These are phyloP conservation scores for Trichosanthes cucumerina DNA, from an alignment of 306 rosid genomes.

Conservation along the genomic window DNA sequence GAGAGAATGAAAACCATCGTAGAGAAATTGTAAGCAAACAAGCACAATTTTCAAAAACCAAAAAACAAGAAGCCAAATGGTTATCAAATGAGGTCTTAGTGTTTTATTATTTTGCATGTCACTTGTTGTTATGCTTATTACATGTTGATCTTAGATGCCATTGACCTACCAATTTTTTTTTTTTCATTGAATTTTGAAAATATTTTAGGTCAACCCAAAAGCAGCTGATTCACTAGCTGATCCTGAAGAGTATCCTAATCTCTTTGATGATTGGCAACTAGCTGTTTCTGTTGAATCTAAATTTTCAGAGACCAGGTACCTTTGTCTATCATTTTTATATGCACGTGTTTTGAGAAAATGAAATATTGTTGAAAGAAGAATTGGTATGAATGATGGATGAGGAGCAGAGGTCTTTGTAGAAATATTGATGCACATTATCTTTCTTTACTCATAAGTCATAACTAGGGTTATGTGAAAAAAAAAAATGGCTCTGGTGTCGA, in stretches of 20 bases:
- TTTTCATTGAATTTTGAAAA: slow-evolving; percentile 8
- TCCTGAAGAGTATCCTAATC: slow-evolving; percentile 94
- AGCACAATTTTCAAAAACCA: no score
- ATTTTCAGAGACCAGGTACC: slow-evolving; percentile 51
- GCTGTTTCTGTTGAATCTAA: slow-evolving; percentile 80
- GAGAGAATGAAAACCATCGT: no score
- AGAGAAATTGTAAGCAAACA: no score
- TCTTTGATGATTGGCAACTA: slow-evolving; percentile 96
- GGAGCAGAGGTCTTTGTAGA: neutral
- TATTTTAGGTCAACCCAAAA: slow-evolving; percentile 61
- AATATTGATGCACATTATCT: neutral
- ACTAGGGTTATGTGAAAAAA: neutral
- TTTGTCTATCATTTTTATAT: neutral
- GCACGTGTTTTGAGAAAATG: neutral
- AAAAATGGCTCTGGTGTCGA: neutral
- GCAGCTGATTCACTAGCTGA: slow-evolving; percentile 98
- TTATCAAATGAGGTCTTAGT: no score
- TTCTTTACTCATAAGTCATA: neutral
- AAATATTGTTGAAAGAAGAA: neutral
- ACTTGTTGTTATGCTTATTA: neutral
- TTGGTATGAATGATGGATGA: neutral
- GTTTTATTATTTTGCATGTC: neutral
- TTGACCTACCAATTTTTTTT: neutral
- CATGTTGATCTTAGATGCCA: neutral
- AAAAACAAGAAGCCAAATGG: no score